These are phyloP conservation scores for Brassica hybrid DNA, from an alignment of 441 rosid genomes.

Conservation along the genomic window DNA sequence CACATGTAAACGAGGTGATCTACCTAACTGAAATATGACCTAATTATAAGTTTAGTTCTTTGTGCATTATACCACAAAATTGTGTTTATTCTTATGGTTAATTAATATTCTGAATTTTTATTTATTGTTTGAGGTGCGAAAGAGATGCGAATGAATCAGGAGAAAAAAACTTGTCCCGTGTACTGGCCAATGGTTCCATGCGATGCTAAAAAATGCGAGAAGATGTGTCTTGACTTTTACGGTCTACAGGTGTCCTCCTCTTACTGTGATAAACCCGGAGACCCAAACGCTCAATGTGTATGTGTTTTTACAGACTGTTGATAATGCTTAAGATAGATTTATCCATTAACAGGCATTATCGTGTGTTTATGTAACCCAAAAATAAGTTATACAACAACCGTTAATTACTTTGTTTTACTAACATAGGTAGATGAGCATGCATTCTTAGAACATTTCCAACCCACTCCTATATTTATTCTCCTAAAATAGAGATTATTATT, in stretches of 20 bases:
- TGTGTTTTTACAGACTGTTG: slow-evolving; percentile 28
- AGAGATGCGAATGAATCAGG: slow-evolving; percentile 25
- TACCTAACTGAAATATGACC: neutral
- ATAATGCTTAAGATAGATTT: neutral
- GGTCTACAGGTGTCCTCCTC: slow-evolving; percentile 13
- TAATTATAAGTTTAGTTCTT: neutral
- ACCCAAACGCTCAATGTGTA: slow-evolving; percentile 29
- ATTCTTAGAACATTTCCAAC: neutral
- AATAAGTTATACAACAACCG: neutral
- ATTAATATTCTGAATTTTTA: neutral
- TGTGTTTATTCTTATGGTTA: too few species aligned
- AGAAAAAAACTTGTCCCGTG: neutral
- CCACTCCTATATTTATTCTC: too few species aligned
- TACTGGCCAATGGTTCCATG: slow-evolving; percentile 42
- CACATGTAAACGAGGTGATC: neutral
- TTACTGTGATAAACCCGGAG: slow-evolving; percentile 18
- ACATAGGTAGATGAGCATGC: neutral
- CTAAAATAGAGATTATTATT: too few species aligned
- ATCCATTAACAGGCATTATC: neutral
- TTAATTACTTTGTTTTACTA: neutral
- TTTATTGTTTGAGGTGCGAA: slow-evolving; percentile 21
- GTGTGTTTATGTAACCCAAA: neutral
- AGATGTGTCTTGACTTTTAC: slow-evolving; percentile 28
- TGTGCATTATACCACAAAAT: neutral
- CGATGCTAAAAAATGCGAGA: slow-evolving; percentile 23